Evolutionary conservation across 2,329 filamentous ascomycete genomes (phyloP).

Genomic region (Neonectria faginata): DNA sequence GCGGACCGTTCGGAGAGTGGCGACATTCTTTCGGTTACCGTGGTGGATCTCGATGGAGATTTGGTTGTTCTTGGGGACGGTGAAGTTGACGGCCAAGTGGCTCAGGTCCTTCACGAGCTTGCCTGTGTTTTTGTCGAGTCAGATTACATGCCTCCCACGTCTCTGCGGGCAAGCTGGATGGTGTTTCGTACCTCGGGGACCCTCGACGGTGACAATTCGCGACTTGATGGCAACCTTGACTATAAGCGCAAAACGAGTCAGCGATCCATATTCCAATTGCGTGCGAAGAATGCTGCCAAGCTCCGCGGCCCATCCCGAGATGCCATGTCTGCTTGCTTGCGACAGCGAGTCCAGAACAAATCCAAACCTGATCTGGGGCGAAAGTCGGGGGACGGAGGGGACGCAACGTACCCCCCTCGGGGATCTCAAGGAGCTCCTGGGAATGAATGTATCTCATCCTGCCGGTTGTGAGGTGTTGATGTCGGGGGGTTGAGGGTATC

Average conservation of each 20-base stretch:
- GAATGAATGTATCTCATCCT: constrained; percentile 99
- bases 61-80: constrained; percentile 82
- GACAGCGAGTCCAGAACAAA: constrained; percentile 27
- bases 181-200: constrained; percentile 80
- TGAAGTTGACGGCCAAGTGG: constrained; percentile 97
- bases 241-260: constrained; percentile 58
- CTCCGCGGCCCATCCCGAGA: constrained; percentile 24
- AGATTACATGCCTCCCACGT: constrained; percentile 21
- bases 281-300: constrained; percentile 3
- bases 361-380: constrained; percentile 29
- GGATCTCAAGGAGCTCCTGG: constrained; percentile 93
- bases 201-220: constrained; percentile 95
- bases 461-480: constrained; percentile 66
- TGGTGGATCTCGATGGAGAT: constrained; percentile 99
- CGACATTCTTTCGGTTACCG: constrained; percentile 96
- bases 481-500: constrained; percentile 58
- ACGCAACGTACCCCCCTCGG: constrained; percentile 88
- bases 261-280: constrained; percentile 38
- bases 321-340: constrained; percentile 30
- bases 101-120: constrained; percentile 97
- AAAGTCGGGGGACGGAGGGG: constrained; percentile 26
- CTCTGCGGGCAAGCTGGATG: constrained; percentile 8
- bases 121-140: constrained; percentile 63
- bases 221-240: constrained; percentile 99
- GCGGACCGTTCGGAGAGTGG: constrained; percentile 96